Evolutionary conservation across 768 basidiomycete species (phyloP), one percentile per base, ranked within the genome.

Genomic region (Boletus rufocinnamomeus): DNA sequence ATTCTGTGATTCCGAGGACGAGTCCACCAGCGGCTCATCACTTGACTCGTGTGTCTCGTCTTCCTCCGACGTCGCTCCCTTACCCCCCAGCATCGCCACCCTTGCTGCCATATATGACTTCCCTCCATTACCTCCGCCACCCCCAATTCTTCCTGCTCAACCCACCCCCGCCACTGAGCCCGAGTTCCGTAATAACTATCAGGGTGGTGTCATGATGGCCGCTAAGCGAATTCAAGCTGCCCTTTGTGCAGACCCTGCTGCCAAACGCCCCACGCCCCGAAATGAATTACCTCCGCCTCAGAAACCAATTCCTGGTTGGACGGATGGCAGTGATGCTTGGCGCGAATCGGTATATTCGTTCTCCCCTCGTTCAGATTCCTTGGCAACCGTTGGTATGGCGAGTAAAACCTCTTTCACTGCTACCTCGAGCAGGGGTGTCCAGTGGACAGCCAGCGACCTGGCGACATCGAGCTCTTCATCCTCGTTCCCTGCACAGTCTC

Each of bases 191-290:
- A 75, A 76, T 25, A 77, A 82, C 41, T 87, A 80, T 67, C 77
- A 75, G 62, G 77, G 78, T 40, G 88, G 88, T 38, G 75, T 87
- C 72, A 88, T 89, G 80, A 88, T 89, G 87, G 83, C 85, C 3
- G 80, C 78, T 32, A 79, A 78, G 40, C 82, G 82, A 59, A 82
- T 89, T 66, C 74, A 77, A 43, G 76, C 80, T 17, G 75, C 74
- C 25, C 70, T 81, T 28, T 79, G 79, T 57, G 67, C 78, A 0
- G 75, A 76, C 25, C 77, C 80, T 30, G 53, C 65, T 25, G 61
- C 70, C 14, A 80, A 79, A 66, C 76, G 78, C 58, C 66, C 68
- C 7, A 58, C 60, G 2, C 67, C 73, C 14, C 74, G 75, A 38
- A 64, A 69, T 37, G 64, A 62, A 58, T 46, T 66, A 6, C 76